phyloP scores from a whole-genome alignment of 2,329 filamentous ascomycete species.

The Phaeosphaeriaceae sp. region DNA sequence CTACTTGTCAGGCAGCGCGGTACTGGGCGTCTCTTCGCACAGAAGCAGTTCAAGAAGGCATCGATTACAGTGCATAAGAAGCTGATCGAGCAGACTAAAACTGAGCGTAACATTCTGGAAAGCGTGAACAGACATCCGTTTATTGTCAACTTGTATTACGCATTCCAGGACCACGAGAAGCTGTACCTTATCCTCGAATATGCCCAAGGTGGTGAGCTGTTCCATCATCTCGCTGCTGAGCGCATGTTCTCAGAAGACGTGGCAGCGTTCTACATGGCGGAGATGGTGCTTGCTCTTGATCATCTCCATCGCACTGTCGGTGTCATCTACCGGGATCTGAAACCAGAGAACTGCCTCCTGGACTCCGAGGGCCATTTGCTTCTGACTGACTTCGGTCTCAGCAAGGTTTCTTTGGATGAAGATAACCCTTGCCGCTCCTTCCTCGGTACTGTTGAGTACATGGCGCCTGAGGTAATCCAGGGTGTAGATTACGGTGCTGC shows the following conservation, averaged over 20 bases:
- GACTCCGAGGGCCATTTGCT: constrained; percentile 91
- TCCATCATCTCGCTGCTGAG: constrained; percentile 91
- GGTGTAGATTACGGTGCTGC: constrained; percentile 90
- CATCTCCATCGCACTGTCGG: constrained; percentile 92
- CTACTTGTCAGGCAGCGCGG: constrained; percentile 86
- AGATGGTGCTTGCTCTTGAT: constrained; percentile 93
- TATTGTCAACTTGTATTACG: constrained; percentile 97
- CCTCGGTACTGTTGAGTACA: constrained; percentile 95
- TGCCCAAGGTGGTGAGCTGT: constrained; percentile 94
- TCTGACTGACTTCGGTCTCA: constrained; percentile 94
- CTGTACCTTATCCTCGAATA: constrained; percentile 98
- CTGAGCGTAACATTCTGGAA: constrained; percentile 91
- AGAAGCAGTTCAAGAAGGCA: constrained; percentile 99
- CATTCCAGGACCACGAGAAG: constrained; percentile 97
- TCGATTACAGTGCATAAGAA: constrained; percentile 95
- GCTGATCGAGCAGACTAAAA: constrained; percentile 95
- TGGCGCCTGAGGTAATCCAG: constrained; percentile 93
- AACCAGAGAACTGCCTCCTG: constrained; percentile 95
- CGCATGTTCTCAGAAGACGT: constrained; percentile 93
- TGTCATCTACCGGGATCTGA: constrained; percentile 95
- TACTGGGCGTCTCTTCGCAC: constrained; percentile 89
- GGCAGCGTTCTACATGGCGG: constrained; percentile 97
- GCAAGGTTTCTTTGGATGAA: constrained; percentile 85
- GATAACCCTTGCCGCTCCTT: constrained; percentile 81
- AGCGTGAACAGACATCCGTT: constrained; percentile 96